phyloP scores from a whole-genome alignment of 331 rosid genomes.

The Phaseolus coccineus region DNA sequence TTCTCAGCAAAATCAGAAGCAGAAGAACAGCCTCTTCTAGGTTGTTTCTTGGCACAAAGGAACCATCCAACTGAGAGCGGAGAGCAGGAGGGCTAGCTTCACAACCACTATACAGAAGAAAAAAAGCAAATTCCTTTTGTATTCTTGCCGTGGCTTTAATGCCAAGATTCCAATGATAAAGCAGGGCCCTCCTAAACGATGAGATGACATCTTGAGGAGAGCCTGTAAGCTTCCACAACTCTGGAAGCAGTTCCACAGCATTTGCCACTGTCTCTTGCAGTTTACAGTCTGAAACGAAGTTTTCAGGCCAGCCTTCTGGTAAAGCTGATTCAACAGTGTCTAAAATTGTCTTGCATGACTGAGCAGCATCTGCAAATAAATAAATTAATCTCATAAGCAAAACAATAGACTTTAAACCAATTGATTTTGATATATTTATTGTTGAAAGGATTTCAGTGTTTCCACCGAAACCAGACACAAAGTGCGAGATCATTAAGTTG shows the following conservation, averaged over 20 bases:
- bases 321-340: conserved; percentile 86
- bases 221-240: conserved; percentile 82
- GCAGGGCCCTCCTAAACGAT: conserved; percentile 78
- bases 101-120: conserved; percentile 87
- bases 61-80: conserved; percentile 79
- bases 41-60: conserved; percentile 87
- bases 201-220: conserved; percentile 70
- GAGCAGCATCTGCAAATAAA: conserved; percentile 79
- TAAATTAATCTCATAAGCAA: conserved; percentile 30
- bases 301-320: conserved; percentile 84
- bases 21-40: conserved; percentile 89
- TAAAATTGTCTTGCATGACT: conserved; percentile 77
- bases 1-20: conserved; percentile 68
- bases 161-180: conserved; percentile 79
- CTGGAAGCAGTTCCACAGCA: conserved; percentile 85
- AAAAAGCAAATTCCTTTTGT: conserved; percentile 81
- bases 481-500: conserved; percentile 32
- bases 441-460: conserved; percentile 2
- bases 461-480: conserved; percentile 20
- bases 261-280: conserved; percentile 69
- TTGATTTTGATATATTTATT: background rate
- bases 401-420: background rate
- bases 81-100: conserved; percentile 86
- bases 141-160: conserved; percentile 67
- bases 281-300: conserved; percentile 69